Base-by-base conservation (phyloP, 805 yeast species). In the Candida ascalaphidarum region DNA sequence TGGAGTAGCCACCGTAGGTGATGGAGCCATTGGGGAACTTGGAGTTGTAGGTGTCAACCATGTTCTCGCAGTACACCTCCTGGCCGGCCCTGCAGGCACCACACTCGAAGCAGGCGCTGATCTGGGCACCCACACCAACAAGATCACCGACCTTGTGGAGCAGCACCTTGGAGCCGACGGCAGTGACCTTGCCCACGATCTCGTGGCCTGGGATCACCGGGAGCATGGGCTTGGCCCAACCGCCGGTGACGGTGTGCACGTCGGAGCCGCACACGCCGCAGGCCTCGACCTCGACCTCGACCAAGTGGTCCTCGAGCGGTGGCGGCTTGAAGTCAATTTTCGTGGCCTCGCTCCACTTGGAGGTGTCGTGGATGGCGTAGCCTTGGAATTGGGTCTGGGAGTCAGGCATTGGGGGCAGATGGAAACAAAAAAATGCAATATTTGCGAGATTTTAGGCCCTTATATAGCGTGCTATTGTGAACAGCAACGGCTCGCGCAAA, bases 91-190 rank as follows among this genome's bases (percentile, higher is more conserved):
- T 43, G 46, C 65, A 59, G 18, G 44, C 45, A 8, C 21, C 16
- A 14, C 23, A 25, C 23, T 25, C 14, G 14, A 58, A 34, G 58
- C 94, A 82, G 21, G 81, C 60, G 33, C 56, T 59, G 15, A 67
- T 61, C 45, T 72, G 77, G 15, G 92, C 89, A 41, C 94, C 94
- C 27, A 81, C 68, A 30, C 89, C 94, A 16, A 81, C 92, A 39
- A 84, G 64, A 39, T 83, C 78, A 31, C 94, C 94, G 12, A 77
- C 49, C 47, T 64, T 71, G 58, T 55, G 65, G 29, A 36, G 60
- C 7, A 53, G 50, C 39, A 81, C 74, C 20, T 68, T 57, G n/a
- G 61, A 40, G 30, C 92, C 94, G 22, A 79, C 60, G 8, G 8
- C 8, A 8, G 8, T 8, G 8, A 17, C 18, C 8, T 17, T 17